Conservation (phyloP, 140 eudicot genomes). For the Bidens hawaiensis region DNA sequence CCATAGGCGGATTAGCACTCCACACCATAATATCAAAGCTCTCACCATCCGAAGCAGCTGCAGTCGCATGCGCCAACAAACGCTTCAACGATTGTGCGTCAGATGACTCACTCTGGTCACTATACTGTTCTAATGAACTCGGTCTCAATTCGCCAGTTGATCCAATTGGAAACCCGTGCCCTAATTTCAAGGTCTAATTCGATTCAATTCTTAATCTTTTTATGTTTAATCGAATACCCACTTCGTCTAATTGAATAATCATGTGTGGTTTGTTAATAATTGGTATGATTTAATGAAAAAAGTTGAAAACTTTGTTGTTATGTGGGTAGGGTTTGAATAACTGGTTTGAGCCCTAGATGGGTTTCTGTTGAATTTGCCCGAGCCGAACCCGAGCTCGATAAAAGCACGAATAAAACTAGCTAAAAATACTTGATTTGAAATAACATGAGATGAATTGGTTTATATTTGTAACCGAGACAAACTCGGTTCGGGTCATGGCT, state of each 20-base stretch:
- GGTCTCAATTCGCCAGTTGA: constrained; percentile 45
- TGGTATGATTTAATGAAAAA: background rate
- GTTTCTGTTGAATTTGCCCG: too few relatives aligned
- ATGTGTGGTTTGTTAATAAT: too few relatives aligned
- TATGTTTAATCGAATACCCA: background rate
- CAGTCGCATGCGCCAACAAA: constrained; percentile 45
- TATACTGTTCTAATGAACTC: constrained; percentile 54
- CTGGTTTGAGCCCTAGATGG: background rate
- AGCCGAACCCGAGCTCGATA: too few relatives aligned
- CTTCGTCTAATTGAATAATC: too few relatives aligned
- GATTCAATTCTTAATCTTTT: background rate
- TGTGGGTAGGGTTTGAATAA: background rate
- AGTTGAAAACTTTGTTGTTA: too few relatives aligned
- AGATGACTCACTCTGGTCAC: constrained; percentile 67
- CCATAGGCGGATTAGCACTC: constrained; percentile 49
- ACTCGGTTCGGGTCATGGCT: too few relatives aligned
- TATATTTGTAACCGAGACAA: too few relatives aligned
- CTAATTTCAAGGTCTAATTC: constrained; percentile 73
- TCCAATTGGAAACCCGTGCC: constrained; percentile 40
- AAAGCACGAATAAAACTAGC: too few relatives aligned
- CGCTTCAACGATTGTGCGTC: constrained; percentile 52
- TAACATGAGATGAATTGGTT: too few relatives aligned
- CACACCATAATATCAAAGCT: constrained; percentile 49
- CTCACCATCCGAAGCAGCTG: constrained; percentile 43
- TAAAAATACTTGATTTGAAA: too few relatives aligned